These are phyloP conservation scores for Dillenia suffruticosa DNA, from an alignment of 164 flowering plant species.

Conservation along the genomic window DNA sequence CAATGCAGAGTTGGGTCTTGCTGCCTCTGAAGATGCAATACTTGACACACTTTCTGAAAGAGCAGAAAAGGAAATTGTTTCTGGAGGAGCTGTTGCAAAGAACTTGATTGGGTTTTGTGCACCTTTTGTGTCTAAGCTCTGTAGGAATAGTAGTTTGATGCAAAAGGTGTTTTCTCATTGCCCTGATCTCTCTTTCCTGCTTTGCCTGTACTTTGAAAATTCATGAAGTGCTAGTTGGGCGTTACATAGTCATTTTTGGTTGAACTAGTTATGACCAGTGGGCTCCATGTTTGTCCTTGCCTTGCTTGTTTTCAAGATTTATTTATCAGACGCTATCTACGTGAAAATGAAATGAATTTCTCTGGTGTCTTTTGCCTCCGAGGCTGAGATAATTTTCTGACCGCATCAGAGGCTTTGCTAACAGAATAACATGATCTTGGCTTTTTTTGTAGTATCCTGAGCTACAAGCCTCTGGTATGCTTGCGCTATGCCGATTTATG, in stretches of 20 bases:
- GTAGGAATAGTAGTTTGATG: slow-evolving; percentile 78
- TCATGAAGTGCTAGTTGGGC: too few relatives aligned
- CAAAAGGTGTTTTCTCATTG: slow-evolving; percentile 56
- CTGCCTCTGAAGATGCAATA: slow-evolving; percentile 84
- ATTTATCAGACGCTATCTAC: too few relatives aligned
- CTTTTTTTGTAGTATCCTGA: slow-evolving; percentile 57
- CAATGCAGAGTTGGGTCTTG: slow-evolving; percentile 84
- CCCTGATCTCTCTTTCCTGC: neutral
- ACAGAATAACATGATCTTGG: slow-evolving; percentile 7
- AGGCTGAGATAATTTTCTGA: too few relatives aligned
- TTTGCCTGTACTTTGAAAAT: neutral
- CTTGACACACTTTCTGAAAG: slow-evolving; percentile 75
- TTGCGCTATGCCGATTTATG: slow-evolving; percentile 89
- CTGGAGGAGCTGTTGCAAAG: slow-evolving; percentile 49
- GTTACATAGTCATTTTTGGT: too few relatives aligned
- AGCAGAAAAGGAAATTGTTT: slow-evolving; percentile 87
- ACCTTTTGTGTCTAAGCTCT: slow-evolving; percentile 76
- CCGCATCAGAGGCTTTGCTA: neutral
- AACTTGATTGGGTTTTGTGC: slow-evolving; percentile 79
- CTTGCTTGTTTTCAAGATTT: too few relatives aligned
- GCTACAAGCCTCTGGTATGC: slow-evolving; percentile 90
- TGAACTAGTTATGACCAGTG: too few relatives aligned
- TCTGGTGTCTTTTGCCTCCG: too few relatives aligned
- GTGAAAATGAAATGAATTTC: too few relatives aligned
- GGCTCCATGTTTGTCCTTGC: too few relatives aligned